These are phyloP conservation scores for Xylaria curta DNA, from an alignment of 495 filamentous ascomycete genomes.

Conservation along the genomic window DNA sequence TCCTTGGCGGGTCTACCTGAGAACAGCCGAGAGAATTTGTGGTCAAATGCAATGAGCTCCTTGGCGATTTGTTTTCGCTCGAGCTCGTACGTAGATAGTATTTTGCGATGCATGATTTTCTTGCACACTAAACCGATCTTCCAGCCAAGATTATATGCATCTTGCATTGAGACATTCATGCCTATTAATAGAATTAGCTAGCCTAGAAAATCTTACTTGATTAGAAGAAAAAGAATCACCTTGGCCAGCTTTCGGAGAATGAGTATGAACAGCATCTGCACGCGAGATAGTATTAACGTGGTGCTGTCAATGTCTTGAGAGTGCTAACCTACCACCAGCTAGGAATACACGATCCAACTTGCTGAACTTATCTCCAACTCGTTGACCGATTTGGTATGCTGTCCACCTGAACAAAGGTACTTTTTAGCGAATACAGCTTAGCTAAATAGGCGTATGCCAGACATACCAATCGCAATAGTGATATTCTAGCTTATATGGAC, in stretches of 20 bases:
- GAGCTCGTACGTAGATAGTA: conserved; percentile 72
- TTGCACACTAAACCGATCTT: conserved; percentile 70
- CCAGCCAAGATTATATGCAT: conserved; percentile 77
- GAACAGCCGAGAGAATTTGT: conserved; percentile 59
- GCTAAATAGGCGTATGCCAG: background rate
- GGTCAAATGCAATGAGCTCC: conserved; percentile 76
- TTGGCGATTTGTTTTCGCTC: conserved; percentile 74
- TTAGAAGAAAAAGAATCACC: conserved; percentile 30
- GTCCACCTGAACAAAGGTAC: conserved; percentile 40
- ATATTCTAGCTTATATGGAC: conserved; percentile 67
- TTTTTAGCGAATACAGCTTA: conserved; percentile 7
- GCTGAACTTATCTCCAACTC: conserved; percentile 70
- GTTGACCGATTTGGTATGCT: conserved; percentile 72
- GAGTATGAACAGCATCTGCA: conserved; percentile 65
- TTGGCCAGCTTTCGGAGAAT: conserved; percentile 75
- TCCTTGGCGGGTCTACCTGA: conserved; percentile 53
- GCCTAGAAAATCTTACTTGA: too few species aligned
- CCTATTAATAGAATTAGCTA: too few species aligned
- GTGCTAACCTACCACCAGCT: conserved; percentile 51
- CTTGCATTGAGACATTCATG: conserved; percentile 75
- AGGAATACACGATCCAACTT: conserved; percentile 68
- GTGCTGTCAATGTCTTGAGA: background rate
- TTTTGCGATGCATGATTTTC: conserved; percentile 53
- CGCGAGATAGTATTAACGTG: background rate
- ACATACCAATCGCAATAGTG: conserved; percentile 65